Evolutionary conservation across 2,329 filamentous ascomycete species (phyloP).

Genomic region (Paraphoma sp.): DNA sequence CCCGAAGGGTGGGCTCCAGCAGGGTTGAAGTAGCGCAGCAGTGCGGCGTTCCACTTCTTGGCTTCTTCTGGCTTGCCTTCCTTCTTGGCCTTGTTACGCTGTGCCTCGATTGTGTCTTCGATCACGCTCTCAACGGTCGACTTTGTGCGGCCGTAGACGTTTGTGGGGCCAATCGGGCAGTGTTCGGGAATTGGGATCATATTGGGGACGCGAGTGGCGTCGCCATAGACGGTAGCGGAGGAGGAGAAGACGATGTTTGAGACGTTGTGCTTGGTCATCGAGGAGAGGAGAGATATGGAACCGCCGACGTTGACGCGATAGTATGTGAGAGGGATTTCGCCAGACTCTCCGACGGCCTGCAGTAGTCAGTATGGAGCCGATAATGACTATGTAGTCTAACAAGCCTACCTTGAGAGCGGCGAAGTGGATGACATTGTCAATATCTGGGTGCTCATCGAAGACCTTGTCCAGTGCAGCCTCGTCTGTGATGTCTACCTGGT

Average conservation of each 20-base stretch:
- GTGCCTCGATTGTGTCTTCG: slow-evolving; percentile 85
- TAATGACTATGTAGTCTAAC: no score
- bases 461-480: slow-evolving; percentile 83
- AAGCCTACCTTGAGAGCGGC: slow-evolving; percentile 87
- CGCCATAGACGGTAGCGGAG: slow-evolving; percentile 96
- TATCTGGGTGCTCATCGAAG: slow-evolving; percentile 86
- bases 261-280: slow-evolving; percentile 90
- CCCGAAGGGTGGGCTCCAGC: slow-evolving; percentile 92
- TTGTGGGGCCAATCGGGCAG: slow-evolving; percentile 95
- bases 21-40: slow-evolving; percentile 98
- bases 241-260: slow-evolving; percentile 98
- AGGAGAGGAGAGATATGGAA: slow-evolving; percentile 82
- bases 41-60: slow-evolving; percentile 88
- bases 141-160: slow-evolving; percentile 98
- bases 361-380: neutral
- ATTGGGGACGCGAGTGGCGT: slow-evolving; percentile 91
- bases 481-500: slow-evolving; percentile 87
- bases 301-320: slow-evolving; percentile 97
- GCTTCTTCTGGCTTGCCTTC: slow-evolving; percentile 66
- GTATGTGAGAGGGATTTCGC: slow-evolving; percentile 94
- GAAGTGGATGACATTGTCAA: slow-evolving; percentile 99
- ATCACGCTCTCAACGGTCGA: slow-evolving; percentile 90
- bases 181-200: slow-evolving; percentile 99
- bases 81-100: slow-evolving; percentile 84
- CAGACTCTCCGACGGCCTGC: slow-evolving; percentile 93